Evolutionary conservation across 495 filamentous ascomycete species (phyloP), one percentile per base, ranked within the genome.

Genomic region (Podospora pseudoanserina): DNA sequence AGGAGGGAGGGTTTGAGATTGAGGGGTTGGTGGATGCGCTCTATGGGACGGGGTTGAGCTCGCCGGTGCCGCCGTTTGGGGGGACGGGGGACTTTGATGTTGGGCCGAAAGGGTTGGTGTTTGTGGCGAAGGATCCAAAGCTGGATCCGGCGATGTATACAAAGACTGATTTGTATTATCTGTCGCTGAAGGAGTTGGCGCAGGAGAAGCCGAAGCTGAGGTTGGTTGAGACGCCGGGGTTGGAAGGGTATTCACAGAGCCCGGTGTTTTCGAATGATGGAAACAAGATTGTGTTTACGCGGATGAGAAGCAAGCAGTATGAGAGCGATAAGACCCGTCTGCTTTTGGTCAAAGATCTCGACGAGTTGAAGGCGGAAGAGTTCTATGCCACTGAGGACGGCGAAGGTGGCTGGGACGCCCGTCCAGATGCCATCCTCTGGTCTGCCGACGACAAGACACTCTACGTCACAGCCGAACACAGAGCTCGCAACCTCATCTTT

Each of bases 301-400:
- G 89, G 39, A 94, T 94, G 91, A 82, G 85, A 27, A 81, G 87
- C 68, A 87, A 90, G 71, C 92, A 92, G 26, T 97, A 98, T 74
- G 94, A 98, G 79, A 90, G 90, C 11, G 94, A 97, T 80, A 91
- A 92, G 77, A 91, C 93, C 60, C 84, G 91, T 4, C 84, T 97
- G 4, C 77, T 97, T 64, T 79, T 96, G 16, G 67, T 88, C 6
- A 81, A 82, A 1, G 81, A 88, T 74, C 76, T 92, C 60, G 78
- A 78, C 5, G 86, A 90, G 70, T 81, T 63, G 5, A 85, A 82
- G 72, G 84, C 86, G 68, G 81, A 87, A 53, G 88, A 91, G 67
- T 86, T 90, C 54, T 90, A 88, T 75, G 77, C 82, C 60, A 88
- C 87, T 0, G 65, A 82, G 1, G 86, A 91, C 72, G 88, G 87